phyloP scores from a whole-genome alignment of 495 filamentous ascomycete species.

The Penicillium waksmanii region DNA sequence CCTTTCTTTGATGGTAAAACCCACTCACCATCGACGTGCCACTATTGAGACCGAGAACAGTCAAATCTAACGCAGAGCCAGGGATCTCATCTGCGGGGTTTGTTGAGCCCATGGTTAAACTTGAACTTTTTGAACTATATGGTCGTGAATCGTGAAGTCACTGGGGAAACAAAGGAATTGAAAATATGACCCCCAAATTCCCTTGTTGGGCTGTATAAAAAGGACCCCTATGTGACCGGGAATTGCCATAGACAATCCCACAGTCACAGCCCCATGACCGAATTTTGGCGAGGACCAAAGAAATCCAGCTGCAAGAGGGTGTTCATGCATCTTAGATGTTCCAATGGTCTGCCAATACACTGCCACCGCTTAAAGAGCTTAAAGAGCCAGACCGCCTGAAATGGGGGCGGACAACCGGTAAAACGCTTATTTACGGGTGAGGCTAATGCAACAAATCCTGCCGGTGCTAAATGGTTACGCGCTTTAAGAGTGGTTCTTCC shows the following conservation, averaged over 20 bases:
- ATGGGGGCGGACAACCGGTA: constrained; percentile 13
- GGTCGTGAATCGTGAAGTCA: background rate
- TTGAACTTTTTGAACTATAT: background rate
- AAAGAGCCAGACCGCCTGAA: constrained; percentile 15
- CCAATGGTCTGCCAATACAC: background rate
- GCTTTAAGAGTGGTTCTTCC: constrained; percentile 14
- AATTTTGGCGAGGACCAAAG: background rate
- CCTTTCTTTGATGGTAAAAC: background rate
- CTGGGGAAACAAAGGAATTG: constrained; percentile 5
- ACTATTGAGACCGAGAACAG: constrained; percentile 55
- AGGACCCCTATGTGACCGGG: background rate
- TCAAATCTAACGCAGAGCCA: constrained; percentile 35
- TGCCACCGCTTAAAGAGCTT: too few relatives aligned
- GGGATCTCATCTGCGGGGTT: constrained; percentile 1
- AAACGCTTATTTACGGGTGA: constrained; percentile 21
- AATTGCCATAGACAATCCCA: background rate
- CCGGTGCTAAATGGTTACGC: constrained; percentile 26
- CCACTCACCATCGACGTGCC: constrained; percentile 43
- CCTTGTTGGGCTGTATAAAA: background rate
- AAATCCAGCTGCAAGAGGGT: background rate
- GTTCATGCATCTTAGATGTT: constrained; percentile 2
- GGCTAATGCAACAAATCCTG: constrained; percentile 4
- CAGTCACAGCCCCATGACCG: background rate
- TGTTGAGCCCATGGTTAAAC: constrained; percentile 18
- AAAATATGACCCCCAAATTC: background rate